A percentile compares a stretch with the other conserved stretches of the same genome.
Conservation (phyloP, 495 filamentous ascomycete species). For the Parmelia sp. region DNA sequence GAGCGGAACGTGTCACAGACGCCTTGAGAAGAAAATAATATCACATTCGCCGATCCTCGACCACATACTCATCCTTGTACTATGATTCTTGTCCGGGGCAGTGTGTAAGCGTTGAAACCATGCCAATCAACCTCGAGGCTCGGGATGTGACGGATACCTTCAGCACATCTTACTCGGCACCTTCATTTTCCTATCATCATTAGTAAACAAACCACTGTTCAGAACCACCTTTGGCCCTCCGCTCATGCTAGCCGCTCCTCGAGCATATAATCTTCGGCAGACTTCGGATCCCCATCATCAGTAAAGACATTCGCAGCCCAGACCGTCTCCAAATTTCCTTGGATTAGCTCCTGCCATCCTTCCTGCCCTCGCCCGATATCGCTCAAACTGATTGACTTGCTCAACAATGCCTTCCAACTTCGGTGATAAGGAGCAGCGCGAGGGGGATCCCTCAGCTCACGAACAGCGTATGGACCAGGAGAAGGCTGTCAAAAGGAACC, state of each 20-base stretch:
- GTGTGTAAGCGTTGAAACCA: not conserved
- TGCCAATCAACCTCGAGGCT: not conserved
- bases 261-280: not conserved
- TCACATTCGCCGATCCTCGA: not conserved
- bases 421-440: conserved; percentile 29
- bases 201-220: too few relatives aligned
- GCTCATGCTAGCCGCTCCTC: not conserved
- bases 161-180: not conserved
- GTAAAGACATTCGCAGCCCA: not conserved
- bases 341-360: too few relatives aligned
- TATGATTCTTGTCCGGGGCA: not conserved
- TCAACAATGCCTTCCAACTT: conserved; percentile 24
- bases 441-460: conserved; percentile 29
- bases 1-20: not conserved
- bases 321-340: not conserved
- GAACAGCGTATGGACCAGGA: conserved; percentile 35
- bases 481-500: conserved; percentile 20
- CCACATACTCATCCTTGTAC: not conserved
- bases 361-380: not conserved
- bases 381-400: not conserved
- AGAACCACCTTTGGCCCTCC: not conserved
- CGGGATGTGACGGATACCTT: not conserved
- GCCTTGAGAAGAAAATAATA: too few relatives aligned
- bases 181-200: not conserved
- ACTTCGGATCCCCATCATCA: not conserved